phyloP scores from a whole-genome alignment of 176 grass and related monocot genomes.

The Alloteropsis semialata region DNA sequence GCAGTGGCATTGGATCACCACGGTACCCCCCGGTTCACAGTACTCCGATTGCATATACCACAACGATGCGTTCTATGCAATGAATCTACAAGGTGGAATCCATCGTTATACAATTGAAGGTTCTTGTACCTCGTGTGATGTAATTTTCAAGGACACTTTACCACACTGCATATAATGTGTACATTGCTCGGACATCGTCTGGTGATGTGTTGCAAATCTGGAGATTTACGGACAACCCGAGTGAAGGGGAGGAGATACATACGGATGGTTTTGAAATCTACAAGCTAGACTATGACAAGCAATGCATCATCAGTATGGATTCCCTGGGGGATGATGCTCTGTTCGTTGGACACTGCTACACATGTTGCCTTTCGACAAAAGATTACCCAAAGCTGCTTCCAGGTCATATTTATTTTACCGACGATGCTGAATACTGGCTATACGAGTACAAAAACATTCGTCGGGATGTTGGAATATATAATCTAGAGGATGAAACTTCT shows the following conservation, averaged over 20 bases:
- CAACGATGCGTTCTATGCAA: background rate
- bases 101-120: background rate
- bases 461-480: background rate
- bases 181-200: background rate
- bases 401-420: background rate
- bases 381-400: background rate
- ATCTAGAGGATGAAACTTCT: background rate
- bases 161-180: background rate
- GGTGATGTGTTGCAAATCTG: background rate
- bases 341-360: background rate
- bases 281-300: background rate
- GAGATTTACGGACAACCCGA: background rate
- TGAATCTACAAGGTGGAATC: background rate
- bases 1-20: background rate
- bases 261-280: background rate
- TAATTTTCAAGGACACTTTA: background rate
- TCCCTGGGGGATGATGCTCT: background rate
- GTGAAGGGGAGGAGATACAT: background rate
- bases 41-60: background rate
- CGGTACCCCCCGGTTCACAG: fast-evolving
- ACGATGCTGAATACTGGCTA: background rate
- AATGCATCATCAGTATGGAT: background rate
- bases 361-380: background rate
- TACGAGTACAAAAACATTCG: background rate
- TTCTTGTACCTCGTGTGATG: background rate